phyloP scores from a whole-genome alignment of 129 eudicot species.

The Flaveria sonorensis region DNA sequence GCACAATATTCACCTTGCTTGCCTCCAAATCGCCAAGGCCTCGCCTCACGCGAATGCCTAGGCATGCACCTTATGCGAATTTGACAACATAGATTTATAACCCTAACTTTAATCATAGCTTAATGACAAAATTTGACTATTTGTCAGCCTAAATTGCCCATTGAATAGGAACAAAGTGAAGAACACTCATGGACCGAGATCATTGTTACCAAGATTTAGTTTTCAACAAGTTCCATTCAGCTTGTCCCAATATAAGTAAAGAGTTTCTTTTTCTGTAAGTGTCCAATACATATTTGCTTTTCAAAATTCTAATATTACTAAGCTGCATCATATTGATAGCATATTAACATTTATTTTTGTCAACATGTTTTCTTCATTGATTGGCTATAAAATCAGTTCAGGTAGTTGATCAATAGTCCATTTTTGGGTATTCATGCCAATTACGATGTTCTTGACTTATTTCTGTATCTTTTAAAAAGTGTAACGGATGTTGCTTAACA shows the following conservation, averaged over 20 bases:
- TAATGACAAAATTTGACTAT: not conserved
- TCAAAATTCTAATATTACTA: not conserved
- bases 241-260: not conserved
- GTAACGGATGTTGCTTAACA: not conserved
- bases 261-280: not conserved
- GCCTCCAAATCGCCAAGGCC: too few species aligned
- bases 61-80: too few species aligned
- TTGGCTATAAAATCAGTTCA: not conserved
- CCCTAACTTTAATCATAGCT: not conserved
- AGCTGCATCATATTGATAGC: not conserved
- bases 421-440: too few species aligned
- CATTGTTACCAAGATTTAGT: not conserved
- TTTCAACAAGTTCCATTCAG: not conserved
- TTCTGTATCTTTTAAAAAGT: not conserved
- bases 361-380: not conserved
- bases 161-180: not conserved
- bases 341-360: not conserved
- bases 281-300: not conserved
- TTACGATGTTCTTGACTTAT: not conserved
- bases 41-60: too few species aligned
- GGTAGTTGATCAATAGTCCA: not conserved
- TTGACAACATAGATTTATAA: not conserved
- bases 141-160: not conserved
- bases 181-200: conserved; percentile 5
- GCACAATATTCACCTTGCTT: too few species aligned